Evolutionary conservation across 2,329 filamentous ascomycete species (phyloP).

Genomic region (Aspergillus pseudoviridinutans): DNA sequence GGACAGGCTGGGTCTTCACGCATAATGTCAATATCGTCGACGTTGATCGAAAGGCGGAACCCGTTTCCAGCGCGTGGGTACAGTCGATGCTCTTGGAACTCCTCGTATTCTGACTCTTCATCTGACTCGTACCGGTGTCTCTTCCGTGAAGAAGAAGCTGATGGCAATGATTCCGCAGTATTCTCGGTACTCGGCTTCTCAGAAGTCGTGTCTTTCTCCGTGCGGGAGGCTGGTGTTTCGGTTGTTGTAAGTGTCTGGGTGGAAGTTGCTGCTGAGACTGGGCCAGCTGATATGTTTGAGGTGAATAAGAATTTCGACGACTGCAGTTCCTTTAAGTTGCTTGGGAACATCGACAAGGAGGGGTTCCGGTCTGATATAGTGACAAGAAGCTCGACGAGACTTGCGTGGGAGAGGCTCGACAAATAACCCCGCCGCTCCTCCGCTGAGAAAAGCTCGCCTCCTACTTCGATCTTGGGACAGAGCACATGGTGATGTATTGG

Average conservation of each 20-base stretch:
- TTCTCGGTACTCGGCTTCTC: background rate
- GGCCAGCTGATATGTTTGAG: slow-evolving; percentile 6
- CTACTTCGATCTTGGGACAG: slow-evolving; percentile 21
- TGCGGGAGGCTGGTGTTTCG: background rate
- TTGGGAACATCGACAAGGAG: slow-evolving; percentile 62
- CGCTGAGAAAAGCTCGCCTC: slow-evolving; percentile 24
- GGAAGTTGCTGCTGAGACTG: background rate
- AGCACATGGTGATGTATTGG: slow-evolving; percentile 11
- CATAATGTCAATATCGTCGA: slow-evolving; percentile 58
- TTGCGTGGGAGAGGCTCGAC: slow-evolving; percentile 54
- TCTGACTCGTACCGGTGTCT: slow-evolving; percentile 27
- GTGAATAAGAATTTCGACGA: slow-evolving; percentile 20
- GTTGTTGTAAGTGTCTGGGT: slow-evolving; percentile 5
- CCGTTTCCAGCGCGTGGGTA: slow-evolving; percentile 63
- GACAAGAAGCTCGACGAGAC: slow-evolving; percentile 63
- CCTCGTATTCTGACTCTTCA: slow-evolving; percentile 38
- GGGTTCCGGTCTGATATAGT: slow-evolving; percentile 59
- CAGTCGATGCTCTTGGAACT: slow-evolving; percentile 55
- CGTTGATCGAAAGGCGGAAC: slow-evolving; percentile 54
- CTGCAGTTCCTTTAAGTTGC: slow-evolving; percentile 25
- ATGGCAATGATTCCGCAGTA: background rate
- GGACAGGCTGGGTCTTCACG: slow-evolving; percentile 55
- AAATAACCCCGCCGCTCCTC: slow-evolving; percentile 61
- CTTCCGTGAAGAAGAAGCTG: slow-evolving; percentile 4
- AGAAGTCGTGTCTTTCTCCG: background rate